These are phyloP conservation scores for Dothideomycetes sp. DNA, from an alignment of 2,329 filamentous ascomycete species.

Conservation along the genomic window DNA sequence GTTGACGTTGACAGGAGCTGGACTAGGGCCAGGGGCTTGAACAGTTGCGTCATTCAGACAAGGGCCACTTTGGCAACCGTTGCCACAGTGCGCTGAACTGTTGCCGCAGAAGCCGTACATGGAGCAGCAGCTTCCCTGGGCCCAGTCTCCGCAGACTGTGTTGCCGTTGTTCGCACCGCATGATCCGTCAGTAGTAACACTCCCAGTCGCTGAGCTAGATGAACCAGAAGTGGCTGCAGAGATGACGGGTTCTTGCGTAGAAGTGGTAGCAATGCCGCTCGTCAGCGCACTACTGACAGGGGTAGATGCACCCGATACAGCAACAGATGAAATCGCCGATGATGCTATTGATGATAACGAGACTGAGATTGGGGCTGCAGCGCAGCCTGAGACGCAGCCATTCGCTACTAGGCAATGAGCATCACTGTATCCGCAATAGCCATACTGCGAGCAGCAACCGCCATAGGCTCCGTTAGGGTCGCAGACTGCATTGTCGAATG, in stretches of 20 bases:
- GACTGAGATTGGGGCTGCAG: slow-evolving; percentile 11
- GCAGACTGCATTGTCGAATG: slow-evolving; percentile 27
- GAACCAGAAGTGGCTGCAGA: slow-evolving; percentile 15
- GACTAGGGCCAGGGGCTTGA: slow-evolving; percentile 30
- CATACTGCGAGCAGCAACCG: slow-evolving; percentile 25
- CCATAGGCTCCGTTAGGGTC: slow-evolving; percentile 27
- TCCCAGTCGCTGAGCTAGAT: slow-evolving; percentile 17
- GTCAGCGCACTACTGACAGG: background rate
- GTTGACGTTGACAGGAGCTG: slow-evolving; percentile 34
- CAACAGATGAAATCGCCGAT: slow-evolving; percentile 11
- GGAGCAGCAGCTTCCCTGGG: slow-evolving; percentile 42
- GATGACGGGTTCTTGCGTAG: slow-evolving; percentile 18
- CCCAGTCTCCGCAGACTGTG: slow-evolving; percentile 42
- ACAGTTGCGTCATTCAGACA: slow-evolving; percentile 31
- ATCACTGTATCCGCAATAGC: slow-evolving; percentile 23
- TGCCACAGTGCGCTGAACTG: slow-evolving; percentile 33
- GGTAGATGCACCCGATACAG: slow-evolving; percentile 8
- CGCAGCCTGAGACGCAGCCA: slow-evolving; percentile 31
- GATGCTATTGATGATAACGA: slow-evolving; percentile 3
- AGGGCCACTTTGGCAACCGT: slow-evolving; percentile 45
- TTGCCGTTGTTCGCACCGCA: slow-evolving; percentile 40
- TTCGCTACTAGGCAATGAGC: slow-evolving; percentile 18
- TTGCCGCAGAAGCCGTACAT: slow-evolving; percentile 47
- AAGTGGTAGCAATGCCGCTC: background rate
- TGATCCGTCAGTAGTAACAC: slow-evolving; percentile 39